phyloP scores from a whole-genome alignment of 768 basidiomycete genomes.

The Amanita pseudoporphyria region DNA sequence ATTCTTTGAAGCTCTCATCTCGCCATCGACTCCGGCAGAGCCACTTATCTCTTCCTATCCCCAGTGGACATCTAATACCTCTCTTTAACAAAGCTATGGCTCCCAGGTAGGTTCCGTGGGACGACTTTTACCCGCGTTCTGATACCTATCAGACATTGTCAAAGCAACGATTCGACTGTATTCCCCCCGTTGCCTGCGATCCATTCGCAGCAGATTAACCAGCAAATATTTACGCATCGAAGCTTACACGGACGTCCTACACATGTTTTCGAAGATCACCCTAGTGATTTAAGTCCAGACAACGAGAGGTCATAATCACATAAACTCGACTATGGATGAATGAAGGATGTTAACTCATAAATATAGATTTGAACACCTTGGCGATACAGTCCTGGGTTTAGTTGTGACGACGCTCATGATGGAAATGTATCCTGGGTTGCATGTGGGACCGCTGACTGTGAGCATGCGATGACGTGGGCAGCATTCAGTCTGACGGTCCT shows the following conservation, averaged over 20 bases:
- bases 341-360: not conserved
- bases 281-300: conserved; percentile 66
- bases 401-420: conserved; percentile 56
- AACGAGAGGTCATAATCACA: conserved; percentile 56
- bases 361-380: conserved; percentile 63
- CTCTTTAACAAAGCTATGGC: not conserved
- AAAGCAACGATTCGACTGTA: conserved; percentile 7
- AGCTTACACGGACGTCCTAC: conserved; percentile 61
- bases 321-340: not conserved
- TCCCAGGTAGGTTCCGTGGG: not conserved
- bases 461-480: conserved; percentile 14
- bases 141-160: not conserved
- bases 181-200: conserved; percentile 60
- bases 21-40: not conserved
- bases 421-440: conserved; percentile 56
- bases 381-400: conserved; percentile 64
- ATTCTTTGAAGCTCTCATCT: not conserved
- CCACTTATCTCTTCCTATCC: not conserved
- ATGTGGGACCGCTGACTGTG: conserved; percentile 73
- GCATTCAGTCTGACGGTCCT: conserved; percentile 6
- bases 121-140: not conserved
- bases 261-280: conserved; percentile 68
- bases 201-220: conserved; percentile 29
- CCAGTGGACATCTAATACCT: not conserved
- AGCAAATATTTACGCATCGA: conserved; percentile 68